Conservation (phyloP, 2,329 filamentous ascomycete genomes). For the Nectriaceae sp. region DNA sequence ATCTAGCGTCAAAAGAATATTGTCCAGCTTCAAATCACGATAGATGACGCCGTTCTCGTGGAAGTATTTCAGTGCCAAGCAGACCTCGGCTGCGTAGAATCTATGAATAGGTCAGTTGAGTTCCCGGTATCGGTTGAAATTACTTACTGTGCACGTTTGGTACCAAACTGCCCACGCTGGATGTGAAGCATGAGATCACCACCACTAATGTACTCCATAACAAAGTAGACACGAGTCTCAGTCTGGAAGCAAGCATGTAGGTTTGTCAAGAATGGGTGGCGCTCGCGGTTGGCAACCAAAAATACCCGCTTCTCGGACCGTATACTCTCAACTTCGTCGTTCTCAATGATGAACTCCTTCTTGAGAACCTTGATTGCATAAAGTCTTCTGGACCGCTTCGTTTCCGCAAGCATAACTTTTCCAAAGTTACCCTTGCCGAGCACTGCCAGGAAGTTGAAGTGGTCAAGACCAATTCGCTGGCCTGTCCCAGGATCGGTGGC, state of each 20-base stretch:
- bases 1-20: conserved; percentile 91
- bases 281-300: conserved; percentile 93
- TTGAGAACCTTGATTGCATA: conserved; percentile 99
- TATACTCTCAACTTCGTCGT: conserved; percentile 97
- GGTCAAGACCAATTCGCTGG: conserved; percentile 88
- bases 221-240: conserved; percentile 96
- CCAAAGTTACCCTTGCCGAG: conserved; percentile 99
- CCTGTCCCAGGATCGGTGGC: conserved; percentile 74
- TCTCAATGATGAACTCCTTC: conserved; percentile 99
- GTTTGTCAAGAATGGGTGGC: conserved; percentile 92
- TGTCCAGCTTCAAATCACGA: conserved; percentile 89
- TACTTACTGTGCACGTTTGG: conserved; percentile 90
- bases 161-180: conserved; percentile 92
- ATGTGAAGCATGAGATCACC: conserved; percentile 99
- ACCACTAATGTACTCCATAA: conserved; percentile 99
- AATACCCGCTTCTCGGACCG: conserved; percentile 98
- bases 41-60: conserved; percentile 99
- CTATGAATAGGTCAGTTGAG: conserved; percentile 44
- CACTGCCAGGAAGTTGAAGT: conserved; percentile 99
- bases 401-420: conserved; percentile 99
- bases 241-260: conserved; percentile 99
- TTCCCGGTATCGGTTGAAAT: conserved; percentile 8
- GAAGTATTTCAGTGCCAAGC: conserved; percentile 96
- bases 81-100: conserved; percentile 97
- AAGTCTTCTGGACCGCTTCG: conserved; percentile 85